phyloP scores from a whole-genome alignment of 148 eudicot genomes.

The Tetragonia tetragonoides region DNA sequence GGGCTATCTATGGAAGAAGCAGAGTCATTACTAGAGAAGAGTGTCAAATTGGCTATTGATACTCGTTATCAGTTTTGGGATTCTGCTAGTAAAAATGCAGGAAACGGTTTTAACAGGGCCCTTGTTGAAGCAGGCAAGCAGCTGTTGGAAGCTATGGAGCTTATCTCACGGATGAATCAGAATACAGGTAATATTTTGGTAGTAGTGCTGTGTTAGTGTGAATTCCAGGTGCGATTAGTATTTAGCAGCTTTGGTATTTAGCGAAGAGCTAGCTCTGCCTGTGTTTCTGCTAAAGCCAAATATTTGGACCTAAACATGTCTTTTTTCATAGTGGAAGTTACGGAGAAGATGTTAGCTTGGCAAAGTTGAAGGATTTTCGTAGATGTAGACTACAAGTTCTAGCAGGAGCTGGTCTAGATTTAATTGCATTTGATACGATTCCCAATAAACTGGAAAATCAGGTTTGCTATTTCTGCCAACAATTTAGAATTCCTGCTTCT shows the following conservation, averaged over 20 bases:
- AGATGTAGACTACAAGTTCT: slow-evolving; percentile 76
- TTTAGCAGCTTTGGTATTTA: not conserved
- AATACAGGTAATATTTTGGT: slow-evolving; percentile 50
- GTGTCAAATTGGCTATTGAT: slow-evolving; percentile 66
- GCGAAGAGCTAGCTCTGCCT: not conserved
- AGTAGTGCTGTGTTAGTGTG: not conserved
- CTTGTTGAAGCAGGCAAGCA: slow-evolving; percentile 89
- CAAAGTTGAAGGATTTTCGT: slow-evolving; percentile 81
- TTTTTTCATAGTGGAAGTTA: slow-evolving; percentile 55
- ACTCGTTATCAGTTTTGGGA: slow-evolving; percentile 82
- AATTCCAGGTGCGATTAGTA: not conserved
- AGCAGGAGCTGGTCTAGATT: slow-evolving; percentile 71
- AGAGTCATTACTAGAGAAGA: slow-evolving; percentile 55
- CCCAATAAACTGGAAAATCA: slow-evolving; percentile 87
- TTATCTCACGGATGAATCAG: slow-evolving; percentile 92
- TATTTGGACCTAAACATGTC: not conserved
- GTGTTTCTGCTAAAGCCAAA: too few species aligned
- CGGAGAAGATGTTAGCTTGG: slow-evolving; percentile 47
- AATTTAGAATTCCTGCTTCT: not conserved
- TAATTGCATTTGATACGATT: slow-evolving; percentile 86
- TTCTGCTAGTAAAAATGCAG: slow-evolving; percentile 25
- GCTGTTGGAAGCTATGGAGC: slow-evolving; percentile 96
- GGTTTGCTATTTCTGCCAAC: slow-evolving; percentile 36
- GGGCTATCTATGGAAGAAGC: slow-evolving; percentile 70
- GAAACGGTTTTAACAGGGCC: slow-evolving; percentile 49